Evolutionary conservation across 257 asterid species (phyloP).

Genomic region (Solanum chiquidenum): DNA sequence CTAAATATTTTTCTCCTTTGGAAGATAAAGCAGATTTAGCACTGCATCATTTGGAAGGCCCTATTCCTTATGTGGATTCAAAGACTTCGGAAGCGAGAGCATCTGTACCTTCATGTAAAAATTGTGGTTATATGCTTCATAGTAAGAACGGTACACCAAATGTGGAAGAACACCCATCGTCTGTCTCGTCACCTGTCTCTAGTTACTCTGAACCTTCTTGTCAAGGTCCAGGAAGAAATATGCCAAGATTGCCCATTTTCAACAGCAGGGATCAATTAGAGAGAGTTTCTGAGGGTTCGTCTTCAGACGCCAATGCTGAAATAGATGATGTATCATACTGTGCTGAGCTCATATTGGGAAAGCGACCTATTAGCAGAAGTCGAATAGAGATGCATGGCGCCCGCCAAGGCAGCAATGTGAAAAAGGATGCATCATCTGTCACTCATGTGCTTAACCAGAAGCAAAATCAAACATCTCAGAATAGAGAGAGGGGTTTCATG

Average conservation of each 20-base stretch:
- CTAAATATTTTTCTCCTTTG: slow-evolving; percentile 7
- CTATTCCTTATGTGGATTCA: slow-evolving; percentile 6
- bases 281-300: slow-evolving; percentile 9
- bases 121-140: slow-evolving; percentile 42
- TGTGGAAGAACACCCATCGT: slow-evolving; percentile 14
- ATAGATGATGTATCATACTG: slow-evolving; percentile 8
- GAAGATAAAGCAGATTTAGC: slow-evolving; percentile 13
- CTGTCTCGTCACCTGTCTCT: slow-evolving; percentile 18
- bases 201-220: slow-evolving; percentile 22
- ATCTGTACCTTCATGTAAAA: slow-evolving; percentile 27
- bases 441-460: slow-evolving; percentile 16
- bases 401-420: slow-evolving; percentile 17
- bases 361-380: slow-evolving; percentile 17
- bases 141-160: slow-evolving; percentile 8
- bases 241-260: slow-evolving; percentile 15
- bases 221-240: slow-evolving; percentile 25
- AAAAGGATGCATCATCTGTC: slow-evolving; percentile 17
- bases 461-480: slow-evolving; percentile 29
- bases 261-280: slow-evolving; percentile 23
- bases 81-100: slow-evolving; percentile 11
- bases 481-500: slow-evolving; percentile 25
- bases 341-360: slow-evolving; percentile 9
- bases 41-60: slow-evolving; percentile 13
- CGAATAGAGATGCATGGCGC: slow-evolving; percentile 20
- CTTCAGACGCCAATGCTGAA: background rate